Evolutionary conservation across 1,139 yeast species (phyloP).

Genomic region (Blastobotrys serpentis): DNA sequence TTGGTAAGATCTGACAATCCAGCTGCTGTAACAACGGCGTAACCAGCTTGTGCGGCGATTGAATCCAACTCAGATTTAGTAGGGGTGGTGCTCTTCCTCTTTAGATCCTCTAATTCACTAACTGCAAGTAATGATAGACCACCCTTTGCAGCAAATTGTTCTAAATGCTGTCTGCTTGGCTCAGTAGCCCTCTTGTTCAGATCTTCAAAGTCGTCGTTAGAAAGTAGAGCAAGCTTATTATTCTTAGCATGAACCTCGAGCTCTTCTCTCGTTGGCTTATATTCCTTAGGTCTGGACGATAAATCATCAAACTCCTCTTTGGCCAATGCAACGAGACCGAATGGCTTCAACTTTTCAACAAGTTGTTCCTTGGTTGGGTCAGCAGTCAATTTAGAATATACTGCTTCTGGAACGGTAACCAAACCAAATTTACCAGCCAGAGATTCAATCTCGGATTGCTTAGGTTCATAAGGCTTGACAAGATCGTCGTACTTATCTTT

Average conservation of each 20-base stretch:
- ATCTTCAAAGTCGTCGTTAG: slow-evolving; percentile 30
- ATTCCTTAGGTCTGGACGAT: slow-evolving; percentile 30
- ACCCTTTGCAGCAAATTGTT: slow-evolving; percentile 22
- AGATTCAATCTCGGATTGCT: slow-evolving; percentile 28
- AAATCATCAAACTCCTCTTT: slow-evolving; percentile 29
- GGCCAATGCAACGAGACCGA: slow-evolving; percentile 30
- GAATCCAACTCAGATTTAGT: slow-evolving; percentile 28
- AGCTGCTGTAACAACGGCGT: slow-evolving; percentile 30
- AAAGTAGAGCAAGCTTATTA: slow-evolving; percentile 31
- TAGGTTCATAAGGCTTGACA: slow-evolving; percentile 27
- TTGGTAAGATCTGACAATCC: slow-evolving; percentile 31
- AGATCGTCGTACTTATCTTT: slow-evolving; percentile 23
- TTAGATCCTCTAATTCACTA: slow-evolving; percentile 33
- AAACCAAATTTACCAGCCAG: slow-evolving; percentile 27
- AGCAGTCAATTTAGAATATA: slow-evolving; percentile 21
- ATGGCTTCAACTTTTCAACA: slow-evolving; percentile 19
- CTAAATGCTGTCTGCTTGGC: slow-evolving; percentile 22
- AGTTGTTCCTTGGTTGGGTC: slow-evolving; percentile 27
- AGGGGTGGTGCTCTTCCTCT: slow-evolving; percentile 27
- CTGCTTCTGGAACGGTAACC: slow-evolving; percentile 26
- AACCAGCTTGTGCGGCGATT: slow-evolving; percentile 28
- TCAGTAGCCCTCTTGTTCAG: slow-evolving; percentile 21
- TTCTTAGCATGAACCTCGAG: slow-evolving; percentile 28
- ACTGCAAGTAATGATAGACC: slow-evolving; percentile 38
- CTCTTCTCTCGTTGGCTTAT: slow-evolving; percentile 30